Conservation (phyloP, 148 eudicot species). For the Chenopodium formosanum region DNA sequence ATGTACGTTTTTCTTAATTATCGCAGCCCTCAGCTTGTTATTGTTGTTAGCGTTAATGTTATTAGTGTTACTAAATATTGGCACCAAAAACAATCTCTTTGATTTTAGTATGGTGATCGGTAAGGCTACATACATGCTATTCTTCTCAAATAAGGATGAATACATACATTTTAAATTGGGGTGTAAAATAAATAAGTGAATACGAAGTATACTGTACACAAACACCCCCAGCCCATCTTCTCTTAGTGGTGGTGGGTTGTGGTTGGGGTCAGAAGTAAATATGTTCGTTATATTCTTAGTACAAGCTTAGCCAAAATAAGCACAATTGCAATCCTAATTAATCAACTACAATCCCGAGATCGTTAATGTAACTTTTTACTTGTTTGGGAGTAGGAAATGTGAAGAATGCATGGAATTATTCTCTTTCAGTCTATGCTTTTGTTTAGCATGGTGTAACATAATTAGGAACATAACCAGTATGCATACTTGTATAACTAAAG, state of each 20-base stretch:
- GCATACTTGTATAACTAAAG: not conserved
- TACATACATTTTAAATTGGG: not conserved
- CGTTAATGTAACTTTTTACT: not conserved
- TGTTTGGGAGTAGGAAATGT: not conserved
- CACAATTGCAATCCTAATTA: not conserved
- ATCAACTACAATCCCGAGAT: not conserved
- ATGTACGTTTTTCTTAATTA: conserved; percentile 42
- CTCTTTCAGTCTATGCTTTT: not conserved
- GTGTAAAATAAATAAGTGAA: no score
- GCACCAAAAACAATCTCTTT: not conserved
- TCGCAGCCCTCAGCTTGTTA: not conserved
- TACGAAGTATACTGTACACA: not conserved
- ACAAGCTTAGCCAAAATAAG: not conserved
- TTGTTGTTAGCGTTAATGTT: not conserved
- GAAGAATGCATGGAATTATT: not conserved
- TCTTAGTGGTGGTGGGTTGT: not conserved
- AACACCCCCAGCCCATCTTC: not conserved
- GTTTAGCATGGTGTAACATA: not conserved
- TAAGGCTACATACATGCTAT: not conserved
- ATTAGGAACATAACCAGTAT: not conserved
- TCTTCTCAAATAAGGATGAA: not conserved
- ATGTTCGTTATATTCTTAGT: not conserved
- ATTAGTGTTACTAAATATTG: no score
- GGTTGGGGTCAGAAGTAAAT: not conserved
- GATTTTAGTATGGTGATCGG: not conserved